A percentile compares a stretch with the other conserved stretches of the same genome.
These are phyloP conservation scores for Cercospora canescens DNA, from an alignment of 2,329 filamentous ascomycete species.

Conservation along the genomic window DNA sequence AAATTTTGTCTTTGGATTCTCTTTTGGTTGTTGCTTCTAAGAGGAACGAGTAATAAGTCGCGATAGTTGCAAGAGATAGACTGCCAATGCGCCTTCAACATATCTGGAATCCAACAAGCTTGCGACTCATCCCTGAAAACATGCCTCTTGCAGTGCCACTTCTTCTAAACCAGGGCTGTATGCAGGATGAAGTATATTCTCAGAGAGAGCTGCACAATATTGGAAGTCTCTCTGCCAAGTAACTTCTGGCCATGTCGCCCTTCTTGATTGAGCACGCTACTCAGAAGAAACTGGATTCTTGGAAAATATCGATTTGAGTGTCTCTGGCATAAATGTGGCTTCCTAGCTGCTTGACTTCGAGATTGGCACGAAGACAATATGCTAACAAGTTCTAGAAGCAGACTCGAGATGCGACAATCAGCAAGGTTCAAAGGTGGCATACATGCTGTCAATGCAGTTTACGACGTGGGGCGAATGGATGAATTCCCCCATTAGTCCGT, in stretches of 20 bases:
- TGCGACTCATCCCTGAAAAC: background rate
- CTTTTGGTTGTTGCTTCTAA: background rate
- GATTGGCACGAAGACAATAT: too few species aligned
- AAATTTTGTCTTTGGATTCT: background rate
- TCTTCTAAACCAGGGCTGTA: background rate
- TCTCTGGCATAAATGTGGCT: background rate
- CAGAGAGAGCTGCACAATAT: background rate
- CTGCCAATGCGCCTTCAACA: background rate
- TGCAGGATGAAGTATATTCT: background rate
- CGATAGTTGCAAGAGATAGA: background rate
- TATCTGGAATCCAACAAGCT: background rate
- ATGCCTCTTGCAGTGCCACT: background rate
- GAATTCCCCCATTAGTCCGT: background rate
- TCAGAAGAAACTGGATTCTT: background rate
- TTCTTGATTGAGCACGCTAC: background rate
- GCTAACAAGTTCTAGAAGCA: too few species aligned
- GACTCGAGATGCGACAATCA: too few species aligned
- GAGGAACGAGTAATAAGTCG: background rate
- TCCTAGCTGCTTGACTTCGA: background rate
- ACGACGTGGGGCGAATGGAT: background rate
- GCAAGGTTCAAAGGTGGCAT: too few species aligned
- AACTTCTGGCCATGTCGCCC: background rate
- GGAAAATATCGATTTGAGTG: background rate
- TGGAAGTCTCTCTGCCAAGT: background rate
- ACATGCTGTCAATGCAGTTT: too few species aligned